Conservation (phyloP, 768 basidiomycete species). For the Boletus patriciae region DNA sequence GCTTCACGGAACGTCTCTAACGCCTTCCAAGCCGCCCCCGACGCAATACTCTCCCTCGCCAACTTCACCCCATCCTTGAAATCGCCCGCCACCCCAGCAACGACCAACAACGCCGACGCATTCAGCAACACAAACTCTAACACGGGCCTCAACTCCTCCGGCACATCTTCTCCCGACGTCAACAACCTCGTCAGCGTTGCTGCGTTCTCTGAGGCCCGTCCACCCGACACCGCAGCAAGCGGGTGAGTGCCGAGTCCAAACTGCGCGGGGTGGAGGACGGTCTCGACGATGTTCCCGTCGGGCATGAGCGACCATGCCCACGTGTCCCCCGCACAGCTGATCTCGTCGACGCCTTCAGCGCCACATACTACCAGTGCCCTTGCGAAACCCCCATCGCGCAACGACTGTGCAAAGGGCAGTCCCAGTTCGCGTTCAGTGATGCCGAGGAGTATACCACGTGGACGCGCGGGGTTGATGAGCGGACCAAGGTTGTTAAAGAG, state of each 20-base stretch:
- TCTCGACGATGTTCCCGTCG: slow-evolving; percentile 63
- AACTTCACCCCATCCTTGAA: slow-evolving; percentile 70
- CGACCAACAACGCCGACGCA: slow-evolving; percentile 81
- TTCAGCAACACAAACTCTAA: slow-evolving; percentile 90
- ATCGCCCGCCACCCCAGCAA: slow-evolving; percentile 71
- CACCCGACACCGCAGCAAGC: slow-evolving; percentile 67
- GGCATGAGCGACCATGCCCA: slow-evolving; percentile 73
- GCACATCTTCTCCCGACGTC: slow-evolving; percentile 52
- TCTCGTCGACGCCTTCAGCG: slow-evolving; percentile 88
- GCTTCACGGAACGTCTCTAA: slow-evolving; percentile 51
- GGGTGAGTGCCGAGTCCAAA: slow-evolving; percentile 80
- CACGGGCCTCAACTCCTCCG: slow-evolving; percentile 58
- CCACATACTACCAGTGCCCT: slow-evolving; percentile 94
- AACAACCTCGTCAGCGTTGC: slow-evolving; percentile 66
- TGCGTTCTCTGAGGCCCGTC: slow-evolving; percentile 80
- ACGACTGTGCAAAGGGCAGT: slow-evolving; percentile 71
- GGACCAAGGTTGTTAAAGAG: slow-evolving; percentile 97
- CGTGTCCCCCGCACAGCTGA: slow-evolving; percentile 91
- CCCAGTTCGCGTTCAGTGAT: slow-evolving; percentile 84
- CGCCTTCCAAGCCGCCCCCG: slow-evolving; percentile 61
- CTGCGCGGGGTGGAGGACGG: slow-evolving; percentile 61
- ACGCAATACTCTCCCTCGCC: slow-evolving; percentile 62
- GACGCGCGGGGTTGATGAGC: slow-evolving; percentile 86
- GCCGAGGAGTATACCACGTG: slow-evolving; percentile 88
- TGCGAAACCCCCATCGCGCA: slow-evolving; percentile 73